These are phyloP conservation scores for Aegilops tauschii DNA, from an alignment of 176 grass and related monocot species.

Conservation along the genomic window DNA sequence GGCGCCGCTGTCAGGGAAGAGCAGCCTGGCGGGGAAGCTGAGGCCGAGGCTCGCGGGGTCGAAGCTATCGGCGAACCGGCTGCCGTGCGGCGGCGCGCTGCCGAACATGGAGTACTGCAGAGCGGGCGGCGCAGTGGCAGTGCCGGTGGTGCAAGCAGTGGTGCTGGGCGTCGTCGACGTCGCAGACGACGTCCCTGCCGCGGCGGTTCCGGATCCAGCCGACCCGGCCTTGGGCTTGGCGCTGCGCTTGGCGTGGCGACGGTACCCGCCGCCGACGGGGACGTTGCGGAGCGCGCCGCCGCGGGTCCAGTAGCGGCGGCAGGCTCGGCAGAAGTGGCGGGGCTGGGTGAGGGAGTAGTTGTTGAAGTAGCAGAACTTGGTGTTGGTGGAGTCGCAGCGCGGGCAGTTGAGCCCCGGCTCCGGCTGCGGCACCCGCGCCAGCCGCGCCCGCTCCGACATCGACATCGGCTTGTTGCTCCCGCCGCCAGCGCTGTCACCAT, in stretches of 20 bases:
- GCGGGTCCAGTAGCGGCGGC: slow-evolving; percentile 93
- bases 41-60: background rate
- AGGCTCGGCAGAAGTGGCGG: slow-evolving; percentile 80
- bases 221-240: slow-evolving; percentile 8
- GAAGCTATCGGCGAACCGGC: slow-evolving; percentile 8
- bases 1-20: background rate
- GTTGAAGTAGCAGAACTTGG: slow-evolving; percentile 98
- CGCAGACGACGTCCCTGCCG: background rate
- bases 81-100: background rate
- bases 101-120: background rate
- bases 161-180: background rate
- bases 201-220: background rate
- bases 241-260: slow-evolving; percentile 32
- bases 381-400: slow-evolving; percentile 77
- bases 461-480: background rate
- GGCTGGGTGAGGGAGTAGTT: slow-evolving; percentile 85
- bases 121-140: background rate
- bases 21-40: slow-evolving; percentile 6
- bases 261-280: slow-evolving; percentile 55
- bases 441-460: slow-evolving; percentile 26
- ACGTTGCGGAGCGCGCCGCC: slow-evolving; percentile 77
- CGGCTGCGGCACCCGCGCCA: slow-evolving; percentile 33
- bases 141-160: background rate
- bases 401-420: slow-evolving; percentile 55
- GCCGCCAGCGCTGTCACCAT: background rate